Base-by-base conservation (phyloP, 1,284 basidiomycete species). In the Hemileia vastatrix region DNA sequence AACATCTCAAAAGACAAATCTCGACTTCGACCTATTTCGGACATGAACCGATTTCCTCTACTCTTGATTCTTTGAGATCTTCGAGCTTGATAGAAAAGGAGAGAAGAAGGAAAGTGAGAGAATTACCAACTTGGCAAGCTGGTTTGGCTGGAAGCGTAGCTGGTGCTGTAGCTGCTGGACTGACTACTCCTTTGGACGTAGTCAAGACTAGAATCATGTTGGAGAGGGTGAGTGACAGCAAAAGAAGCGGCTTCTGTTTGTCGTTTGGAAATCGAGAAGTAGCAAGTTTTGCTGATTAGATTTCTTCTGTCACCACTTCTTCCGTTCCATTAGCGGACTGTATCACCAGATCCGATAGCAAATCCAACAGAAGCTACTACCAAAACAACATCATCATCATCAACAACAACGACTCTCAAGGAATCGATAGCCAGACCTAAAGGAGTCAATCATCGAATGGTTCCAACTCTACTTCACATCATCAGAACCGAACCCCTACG, bases 141-240 rank as follows among this genome's bases (percentile, higher is more conserved):
- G 93, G 91, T 0, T 71, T 87, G 1, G 96, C 93, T 67, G 94
- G 94, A 1, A 90, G 86, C 70, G 79, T 95, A 45, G 88, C 95
- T 0, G 94, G 94, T 8, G 91, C 87, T 0, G 80, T 89, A 15
- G 90, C 93, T 1, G 94, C 92, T 0, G 88, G 86, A 0, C 71
- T 87, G 44, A 98, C 94, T 0, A 98, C 95, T 0, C 94, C 94
- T 0, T 79, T 98, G n/a, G 94, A 98, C 71, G 95, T 98, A 2
- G 82, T 96, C 61, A 97, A 98, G 77, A 98, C 94, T 1, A 82
- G 94, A 13, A 88, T 96, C 55, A 98, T 98, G 94, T 82, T 98
- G 9, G 90, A 95, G 71, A 80, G 86, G 74, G 52, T 2, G 58
- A 80, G 84, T 68, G 89, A n/a, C 70, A 60, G 83, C 45, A 36